These are phyloP conservation scores for Pelargonium fulgidum DNA, from an alignment of 441 rosid genomes.

Conservation along the genomic window DNA sequence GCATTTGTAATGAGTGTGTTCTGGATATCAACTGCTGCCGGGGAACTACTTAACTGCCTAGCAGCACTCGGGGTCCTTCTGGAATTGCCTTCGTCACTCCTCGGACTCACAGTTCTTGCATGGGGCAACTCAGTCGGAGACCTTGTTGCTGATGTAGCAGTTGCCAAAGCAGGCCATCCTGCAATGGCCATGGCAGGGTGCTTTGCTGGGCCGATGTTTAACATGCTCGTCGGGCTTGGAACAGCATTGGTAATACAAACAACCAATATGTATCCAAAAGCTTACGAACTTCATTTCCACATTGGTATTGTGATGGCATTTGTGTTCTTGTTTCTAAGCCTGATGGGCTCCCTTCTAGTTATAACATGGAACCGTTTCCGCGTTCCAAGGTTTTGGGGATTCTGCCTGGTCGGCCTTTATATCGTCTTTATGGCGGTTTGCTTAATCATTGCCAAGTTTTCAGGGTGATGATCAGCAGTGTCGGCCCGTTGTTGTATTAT, in stretches of 20 bases:
- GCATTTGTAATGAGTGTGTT: slow-evolving; percentile 89
- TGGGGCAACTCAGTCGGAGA: slow-evolving; percentile 99
- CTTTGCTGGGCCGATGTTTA: slow-evolving; percentile 96
- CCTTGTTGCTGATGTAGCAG: slow-evolving; percentile 90
- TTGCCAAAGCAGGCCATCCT: slow-evolving; percentile 94
- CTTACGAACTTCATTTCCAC: slow-evolving; percentile 69
- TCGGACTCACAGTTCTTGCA: slow-evolving; percentile 86
- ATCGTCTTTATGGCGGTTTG: slow-evolving; percentile 58
- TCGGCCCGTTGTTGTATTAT: too few species aligned
- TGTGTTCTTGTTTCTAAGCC: slow-evolving; percentile 75
- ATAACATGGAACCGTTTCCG: slow-evolving; percentile 90
- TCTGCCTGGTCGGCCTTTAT: slow-evolving; percentile 85
- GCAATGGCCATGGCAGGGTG: slow-evolving; percentile 99
- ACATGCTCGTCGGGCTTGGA: slow-evolving; percentile 96
- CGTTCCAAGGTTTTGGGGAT: slow-evolving; percentile 85
- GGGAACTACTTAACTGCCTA: slow-evolving; percentile 80
- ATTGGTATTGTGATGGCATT: slow-evolving; percentile 75
- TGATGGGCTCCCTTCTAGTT: slow-evolving; percentile 89
- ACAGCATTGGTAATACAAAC: slow-evolving; percentile 74
- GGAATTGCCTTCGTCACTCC: slow-evolving; percentile 66
- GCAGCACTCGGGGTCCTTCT: slow-evolving; percentile 74
- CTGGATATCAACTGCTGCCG: slow-evolving; percentile 89
- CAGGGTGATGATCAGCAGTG: slow-evolving; percentile 27
- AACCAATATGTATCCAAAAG: slow-evolving; percentile 58
- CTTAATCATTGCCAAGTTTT: slow-evolving; percentile 51